Evolutionary conservation across 169 alveolate genomes (phyloP).

Genomic region (Babesia gibsoni): DNA sequence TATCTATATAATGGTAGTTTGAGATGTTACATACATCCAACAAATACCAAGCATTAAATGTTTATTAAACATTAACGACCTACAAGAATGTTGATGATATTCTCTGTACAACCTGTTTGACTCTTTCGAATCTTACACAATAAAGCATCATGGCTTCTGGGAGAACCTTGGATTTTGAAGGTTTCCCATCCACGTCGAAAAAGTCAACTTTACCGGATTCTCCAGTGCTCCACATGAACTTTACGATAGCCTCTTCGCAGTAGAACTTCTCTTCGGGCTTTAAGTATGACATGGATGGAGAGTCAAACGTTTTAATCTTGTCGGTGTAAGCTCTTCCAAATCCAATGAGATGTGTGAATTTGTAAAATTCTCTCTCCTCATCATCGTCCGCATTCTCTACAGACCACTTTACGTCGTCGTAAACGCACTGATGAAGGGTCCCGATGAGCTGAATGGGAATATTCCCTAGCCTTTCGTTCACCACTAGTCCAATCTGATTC

Average conservation of each 20-base stretch:
- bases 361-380: constrained; percentile 44
- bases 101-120: constrained; percentile 19
- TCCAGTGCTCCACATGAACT: constrained; percentile 60
- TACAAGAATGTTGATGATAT: constrained; percentile 25
- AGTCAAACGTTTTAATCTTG: constrained; percentile 5
- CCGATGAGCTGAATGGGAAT: constrained; percentile 56
- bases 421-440: constrained; percentile 30
- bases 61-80: no score
- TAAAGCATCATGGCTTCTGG: constrained; percentile 46
- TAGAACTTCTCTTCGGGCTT: constrained; percentile 55
- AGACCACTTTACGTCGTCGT: constrained; percentile 58
- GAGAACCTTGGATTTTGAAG: constrained; percentile 13
- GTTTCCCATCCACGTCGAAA: constrained; percentile 30
- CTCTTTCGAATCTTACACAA: constrained; percentile 23
- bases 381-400: constrained; percentile 41
- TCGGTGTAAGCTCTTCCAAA: constrained; percentile 33
- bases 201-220: constrained; percentile 49
- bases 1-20: no score
- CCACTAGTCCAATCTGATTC: constrained; percentile 45
- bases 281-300: constrained; percentile 1
- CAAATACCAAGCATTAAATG: no score
- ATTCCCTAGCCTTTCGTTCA: constrained; percentile 53
- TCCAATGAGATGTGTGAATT: constrained; percentile 49
- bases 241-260: constrained; percentile 28
- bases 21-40: no score